Base-by-base conservation (phyloP, 768 basidiomycete genomes). In the Dacryopinax spathularia region DNA sequence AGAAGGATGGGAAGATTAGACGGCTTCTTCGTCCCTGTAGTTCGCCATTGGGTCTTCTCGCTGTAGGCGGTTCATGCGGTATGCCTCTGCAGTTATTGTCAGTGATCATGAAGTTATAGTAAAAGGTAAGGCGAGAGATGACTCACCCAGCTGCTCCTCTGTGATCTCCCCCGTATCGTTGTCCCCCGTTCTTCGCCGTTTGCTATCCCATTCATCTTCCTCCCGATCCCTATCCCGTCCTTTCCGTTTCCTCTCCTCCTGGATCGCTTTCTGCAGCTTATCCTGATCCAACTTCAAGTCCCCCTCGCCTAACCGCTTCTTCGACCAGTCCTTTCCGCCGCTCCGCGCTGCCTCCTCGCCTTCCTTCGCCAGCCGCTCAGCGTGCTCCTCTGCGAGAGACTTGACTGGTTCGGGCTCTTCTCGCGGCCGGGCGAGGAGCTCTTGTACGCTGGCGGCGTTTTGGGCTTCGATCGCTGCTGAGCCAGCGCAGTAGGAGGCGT, bases 41-140 rank as follows among this genome's bases (percentile, higher is more conserved):
- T 89, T 90, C 37, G 89, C 88, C 92, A 96, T 96, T 2, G 92
- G 92, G 73, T 96, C 92, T 64, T 92, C 89, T 59, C 79, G 77
- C 0, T 82, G 80, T 61, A 83, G 82, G 67, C 80, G 81, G 31
- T 73, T 80, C 82, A 91, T 85, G 64, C 92, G 82, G 74, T 94
- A 96, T n/a, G 88, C 89, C 86, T 96, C 91, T 56, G 48, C 25
- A 3, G 6, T 9, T 5, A 13, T 27, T 29, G 48, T 41, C 39
- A 56, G 48, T 5, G 3, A 20, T 29, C n/a, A 61, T 65, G 65
- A 63, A 43, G 33, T 36, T 44, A 25, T 34, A 33, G 20, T 29
- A 20, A 64, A 29, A 62, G 7, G 1, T n/a, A 1, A 44, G 33
- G 18, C 13, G 2, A 31, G 61, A 34, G n/a, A 20, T 10, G 31